A percentile compares a stretch with the other conserved stretches of the same genome.
These are phyloP conservation scores for Colletotrichum gloeosporioides DNA, from an alignment of 2,329 filamentous ascomycete species.

Conservation along the genomic window DNA sequence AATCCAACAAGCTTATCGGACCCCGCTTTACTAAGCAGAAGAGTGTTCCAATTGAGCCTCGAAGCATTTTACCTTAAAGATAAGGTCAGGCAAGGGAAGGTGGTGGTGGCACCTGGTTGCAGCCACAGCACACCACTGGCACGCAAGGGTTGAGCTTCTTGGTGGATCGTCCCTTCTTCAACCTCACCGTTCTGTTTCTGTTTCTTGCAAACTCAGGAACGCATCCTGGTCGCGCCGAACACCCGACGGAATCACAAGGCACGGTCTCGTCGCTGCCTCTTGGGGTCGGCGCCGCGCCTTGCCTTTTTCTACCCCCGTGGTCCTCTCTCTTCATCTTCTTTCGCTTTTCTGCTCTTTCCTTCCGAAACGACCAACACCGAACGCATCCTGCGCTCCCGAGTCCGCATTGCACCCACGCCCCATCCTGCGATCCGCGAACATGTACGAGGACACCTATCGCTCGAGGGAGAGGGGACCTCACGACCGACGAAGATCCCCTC, in stretches of 20 bases:
- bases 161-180: conserved; percentile 9
- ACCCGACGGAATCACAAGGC: not conserved
- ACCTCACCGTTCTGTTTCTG: not conserved
- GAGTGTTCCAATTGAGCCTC: not conserved
- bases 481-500: conserved; percentile 22
- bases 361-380: conserved; percentile 1
- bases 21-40: conserved; percentile 8
- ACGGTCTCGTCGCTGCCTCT: conserved; percentile 14
- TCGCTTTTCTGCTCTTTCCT: not conserved
- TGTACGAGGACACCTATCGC: conserved; percentile 19
- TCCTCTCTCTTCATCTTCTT: not conserved
- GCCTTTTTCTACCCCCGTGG: not conserved
- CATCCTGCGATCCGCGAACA: conserved; percentile 10
- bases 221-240: not conserved
- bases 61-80: not conserved
- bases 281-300: not conserved
- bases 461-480: conserved; percentile 19
- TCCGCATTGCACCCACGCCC: not conserved
- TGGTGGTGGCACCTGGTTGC: not conserved
- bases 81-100: not conserved
- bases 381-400: not conserved
- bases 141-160: conserved; percentile 6
- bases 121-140: not conserved
- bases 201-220: not conserved
- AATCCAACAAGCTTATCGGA: not conserved